Evolutionary conservation across 345 rosid species (phyloP).

Genomic region (Eucalyptus sp.): DNA sequence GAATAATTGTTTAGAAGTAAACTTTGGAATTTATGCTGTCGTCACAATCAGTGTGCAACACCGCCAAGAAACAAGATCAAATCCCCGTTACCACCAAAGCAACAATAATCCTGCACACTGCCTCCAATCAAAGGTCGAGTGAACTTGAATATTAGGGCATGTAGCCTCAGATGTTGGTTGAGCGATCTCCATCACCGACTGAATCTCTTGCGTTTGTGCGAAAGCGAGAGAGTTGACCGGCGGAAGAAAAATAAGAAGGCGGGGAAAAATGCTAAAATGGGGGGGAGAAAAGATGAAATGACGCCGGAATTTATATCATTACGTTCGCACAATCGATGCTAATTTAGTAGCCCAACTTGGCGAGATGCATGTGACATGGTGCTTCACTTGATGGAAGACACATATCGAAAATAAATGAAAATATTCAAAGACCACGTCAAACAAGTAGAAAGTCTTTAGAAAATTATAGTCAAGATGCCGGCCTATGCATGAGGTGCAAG

Average conservation of each 20-base stretch:
- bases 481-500: background rate
- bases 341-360: background rate
- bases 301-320: accelerated
- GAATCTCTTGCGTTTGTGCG: background rate
- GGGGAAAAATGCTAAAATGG: background rate
- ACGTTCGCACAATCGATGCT: background rate
- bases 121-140: background rate
- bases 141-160: background rate
- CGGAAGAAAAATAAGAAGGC: background rate
- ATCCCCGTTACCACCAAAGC: background rate
- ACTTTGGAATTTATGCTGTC: background rate
- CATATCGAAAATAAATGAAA: background rate
- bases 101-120: background rate
- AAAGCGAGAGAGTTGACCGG: background rate
- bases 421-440: background rate
- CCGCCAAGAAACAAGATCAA: background rate
- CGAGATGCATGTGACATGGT: background rate
- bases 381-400: background rate
- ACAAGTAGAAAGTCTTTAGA: background rate
- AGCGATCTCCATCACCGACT: background rate
- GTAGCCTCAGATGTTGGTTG: background rate
- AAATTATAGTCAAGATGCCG: background rate
- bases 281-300: background rate
- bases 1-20: background rate
- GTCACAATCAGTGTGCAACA: background rate